A percentile compares a stretch with the other conserved stretches of the same genome.
phyloP scores from a whole-genome alignment of 164 flowering plant species.

The Liquidambar formosana region DNA sequence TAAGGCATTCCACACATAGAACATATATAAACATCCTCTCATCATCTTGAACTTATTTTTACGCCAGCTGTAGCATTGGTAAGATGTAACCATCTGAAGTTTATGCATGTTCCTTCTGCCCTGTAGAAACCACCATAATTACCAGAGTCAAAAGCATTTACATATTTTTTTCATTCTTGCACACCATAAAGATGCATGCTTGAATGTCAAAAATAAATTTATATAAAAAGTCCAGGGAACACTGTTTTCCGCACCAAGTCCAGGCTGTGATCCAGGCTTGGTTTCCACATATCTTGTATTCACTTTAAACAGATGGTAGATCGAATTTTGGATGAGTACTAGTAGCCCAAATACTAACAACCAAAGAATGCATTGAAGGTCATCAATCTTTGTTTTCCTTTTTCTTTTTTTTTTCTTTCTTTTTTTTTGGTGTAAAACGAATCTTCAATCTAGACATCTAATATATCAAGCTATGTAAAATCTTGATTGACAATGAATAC shows the following conservation, averaged over 20 bases:
- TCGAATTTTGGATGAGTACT: not conserved
- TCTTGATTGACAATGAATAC: too few relatives aligned
- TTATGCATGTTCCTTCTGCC: not conserved
- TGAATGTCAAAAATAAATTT: not conserved
- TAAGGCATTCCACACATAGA: too few relatives aligned
- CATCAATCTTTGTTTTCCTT: too few relatives aligned
- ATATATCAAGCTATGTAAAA: too few relatives aligned
- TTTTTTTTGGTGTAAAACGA: too few relatives aligned
- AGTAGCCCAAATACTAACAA: too few relatives aligned
- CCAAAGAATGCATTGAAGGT: too few relatives aligned
- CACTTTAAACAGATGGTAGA: not conserved
- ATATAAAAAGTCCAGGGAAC: not conserved
- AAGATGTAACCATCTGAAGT: conserved; percentile 5
- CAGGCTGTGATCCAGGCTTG: not conserved
- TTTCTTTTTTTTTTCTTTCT: too few relatives aligned
- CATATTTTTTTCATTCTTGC: not conserved
- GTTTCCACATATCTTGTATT: not conserved
- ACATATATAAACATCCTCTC: not conserved
- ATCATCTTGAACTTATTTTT: not conserved
- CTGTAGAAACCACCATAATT: conserved; percentile 1
- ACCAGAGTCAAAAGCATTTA: not conserved
- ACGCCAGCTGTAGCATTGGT: not conserved
- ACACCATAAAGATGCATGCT: too few relatives aligned
- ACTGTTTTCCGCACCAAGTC: not conserved
- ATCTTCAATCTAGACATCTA: too few relatives aligned